A percentile compares a stretch with the other conserved stretches of the same genome.
These are phyloP conservation scores for Tillandsia fasciculata DNA, from an alignment of 176 grass and related monocot species.

Conservation along the genomic window DNA sequence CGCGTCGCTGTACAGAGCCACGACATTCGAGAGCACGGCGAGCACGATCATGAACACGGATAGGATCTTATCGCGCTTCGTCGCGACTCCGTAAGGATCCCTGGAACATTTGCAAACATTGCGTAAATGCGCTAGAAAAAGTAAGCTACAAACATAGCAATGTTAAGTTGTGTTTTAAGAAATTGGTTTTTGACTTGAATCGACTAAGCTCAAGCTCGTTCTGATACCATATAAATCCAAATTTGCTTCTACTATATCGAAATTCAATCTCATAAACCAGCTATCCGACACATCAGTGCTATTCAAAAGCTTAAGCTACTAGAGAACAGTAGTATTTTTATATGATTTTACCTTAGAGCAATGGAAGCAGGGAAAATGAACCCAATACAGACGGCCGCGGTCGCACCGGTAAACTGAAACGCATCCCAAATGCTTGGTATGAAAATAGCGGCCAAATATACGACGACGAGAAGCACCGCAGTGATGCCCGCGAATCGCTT, in stretches of 20 bases:
- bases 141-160: not conserved
- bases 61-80: conserved; percentile 58
- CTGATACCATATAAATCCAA: too few relatives aligned
- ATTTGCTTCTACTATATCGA: too few relatives aligned
- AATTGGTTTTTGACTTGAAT: too few relatives aligned
- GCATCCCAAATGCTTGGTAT: conserved; percentile 87
- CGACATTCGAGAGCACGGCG: conserved; percentile 55
- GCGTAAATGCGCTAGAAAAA: not conserved
- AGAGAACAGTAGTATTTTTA: too few relatives aligned
- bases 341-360: conserved; percentile 47
- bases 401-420: conserved; percentile 86
- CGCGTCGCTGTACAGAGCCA: conserved; percentile 66
- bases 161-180: not conserved
- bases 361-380: conserved; percentile 87
- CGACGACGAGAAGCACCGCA: conserved; percentile 35
- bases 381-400: conserved; percentile 56
- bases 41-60: conserved; percentile 74
- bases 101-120: conserved; percentile 28
- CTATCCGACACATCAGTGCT: too few relatives aligned
- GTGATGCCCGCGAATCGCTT: conserved; percentile 61
- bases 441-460: conserved; percentile 60
- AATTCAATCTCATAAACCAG: too few relatives aligned
- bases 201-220: too few relatives aligned
- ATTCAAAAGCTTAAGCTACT: too few relatives aligned
- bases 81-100: conserved; percentile 64